These are phyloP conservation scores for Linaria vulgaris DNA, from an alignment of 257 asterid genomes.

Conservation along the genomic window DNA sequence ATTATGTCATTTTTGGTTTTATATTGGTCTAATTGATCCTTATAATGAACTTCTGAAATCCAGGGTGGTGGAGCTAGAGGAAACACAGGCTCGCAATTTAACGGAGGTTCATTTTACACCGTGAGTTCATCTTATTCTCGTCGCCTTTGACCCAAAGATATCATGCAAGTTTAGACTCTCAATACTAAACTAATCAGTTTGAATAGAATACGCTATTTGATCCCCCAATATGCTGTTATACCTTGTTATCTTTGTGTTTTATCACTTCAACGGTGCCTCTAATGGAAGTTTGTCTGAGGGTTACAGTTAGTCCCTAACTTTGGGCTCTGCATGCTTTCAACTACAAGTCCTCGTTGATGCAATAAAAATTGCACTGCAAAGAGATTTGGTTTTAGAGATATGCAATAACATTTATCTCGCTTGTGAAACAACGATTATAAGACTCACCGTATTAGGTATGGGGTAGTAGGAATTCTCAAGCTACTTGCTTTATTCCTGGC, in stretches of 20 bases:
- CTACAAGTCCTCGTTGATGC: too few relatives aligned
- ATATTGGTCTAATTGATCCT: constrained; percentile 5
- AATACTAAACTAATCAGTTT: background rate
- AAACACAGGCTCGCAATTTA: constrained; percentile 38
- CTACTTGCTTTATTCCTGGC: background rate
- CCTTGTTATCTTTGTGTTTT: background rate
- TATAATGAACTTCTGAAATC: constrained; percentile 16
- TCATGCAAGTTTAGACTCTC: constrained; percentile 4
- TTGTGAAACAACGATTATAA: too few relatives aligned
- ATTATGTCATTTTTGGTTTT: background rate
- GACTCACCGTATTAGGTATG: too few relatives aligned
- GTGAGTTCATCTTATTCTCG: constrained; percentile 28
- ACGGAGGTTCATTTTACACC: constrained; percentile 49
- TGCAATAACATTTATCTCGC: too few relatives aligned
- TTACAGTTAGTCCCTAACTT: too few relatives aligned
- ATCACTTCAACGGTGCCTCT: constrained; percentile 2
- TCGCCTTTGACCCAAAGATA: constrained; percentile 18
- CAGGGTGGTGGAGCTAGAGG: constrained; percentile 47
- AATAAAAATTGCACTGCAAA: too few relatives aligned
- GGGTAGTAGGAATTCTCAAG: too few relatives aligned
- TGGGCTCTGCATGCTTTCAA: too few relatives aligned
- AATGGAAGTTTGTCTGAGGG: background rate
- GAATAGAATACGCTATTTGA: background rate
- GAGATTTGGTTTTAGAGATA: too few relatives aligned
- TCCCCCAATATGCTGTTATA: background rate